phyloP scores from a whole-genome alignment of 345 rosid genomes.

The Salix dunnii region DNA sequence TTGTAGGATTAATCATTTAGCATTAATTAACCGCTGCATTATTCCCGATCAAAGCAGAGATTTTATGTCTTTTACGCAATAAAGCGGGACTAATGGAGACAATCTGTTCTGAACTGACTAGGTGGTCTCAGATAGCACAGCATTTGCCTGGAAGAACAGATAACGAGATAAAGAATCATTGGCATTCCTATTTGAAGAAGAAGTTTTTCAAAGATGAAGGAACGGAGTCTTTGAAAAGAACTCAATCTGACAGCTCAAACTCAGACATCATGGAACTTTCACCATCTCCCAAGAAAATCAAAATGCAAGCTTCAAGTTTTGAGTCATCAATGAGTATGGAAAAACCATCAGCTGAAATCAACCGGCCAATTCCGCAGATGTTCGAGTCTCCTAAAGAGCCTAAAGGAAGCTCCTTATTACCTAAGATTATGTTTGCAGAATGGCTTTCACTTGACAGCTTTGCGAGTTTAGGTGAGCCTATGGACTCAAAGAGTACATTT shows the following conservation, averaged over 20 bases:
- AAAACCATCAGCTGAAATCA: conserved; percentile 19
- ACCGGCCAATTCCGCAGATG: conserved; percentile 19
- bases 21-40: background rate
- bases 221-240: conserved; percentile 5
- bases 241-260: conserved; percentile 12
- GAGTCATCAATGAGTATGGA: conserved; percentile 18
- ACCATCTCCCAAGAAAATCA: conserved; percentile 21
- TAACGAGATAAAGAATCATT: conserved; percentile 84
- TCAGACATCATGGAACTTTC: background rate
- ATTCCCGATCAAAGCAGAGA: background rate
- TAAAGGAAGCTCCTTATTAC: conserved; percentile 24
- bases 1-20: background rate
- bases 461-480: conserved; percentile 9
- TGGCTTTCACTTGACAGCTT: conserved; percentile 52
- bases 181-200: conserved; percentile 90
- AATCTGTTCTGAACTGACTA: conserved; percentile 18
- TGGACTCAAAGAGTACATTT: background rate
- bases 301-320: conserved; percentile 20
- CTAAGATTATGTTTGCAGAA: conserved; percentile 64
- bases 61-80: background rate
- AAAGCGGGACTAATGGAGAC: background rate
- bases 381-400: conserved; percentile 19
- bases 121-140: conserved; percentile 90
- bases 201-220: conserved; percentile 45
- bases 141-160: conserved; percentile 94